These are phyloP conservation scores for Ceratobasidium sp. DNA, from an alignment of 1,284 basidiomycete species.

Conservation along the genomic window DNA sequence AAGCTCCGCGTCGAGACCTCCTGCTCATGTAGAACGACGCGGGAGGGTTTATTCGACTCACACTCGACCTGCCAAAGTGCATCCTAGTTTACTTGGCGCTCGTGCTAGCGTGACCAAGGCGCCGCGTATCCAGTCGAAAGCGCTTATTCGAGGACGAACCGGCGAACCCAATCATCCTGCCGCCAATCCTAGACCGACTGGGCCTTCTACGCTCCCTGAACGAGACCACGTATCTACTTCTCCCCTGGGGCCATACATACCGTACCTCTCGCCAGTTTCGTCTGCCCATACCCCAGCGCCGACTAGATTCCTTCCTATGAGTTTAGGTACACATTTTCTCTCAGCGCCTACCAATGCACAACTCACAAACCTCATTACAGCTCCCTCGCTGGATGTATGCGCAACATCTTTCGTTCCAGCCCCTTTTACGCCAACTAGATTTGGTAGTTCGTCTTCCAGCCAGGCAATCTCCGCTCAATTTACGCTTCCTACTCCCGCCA, in stretches of 20 bases:
- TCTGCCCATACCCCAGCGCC: not conserved
- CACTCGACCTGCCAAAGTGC: no score
- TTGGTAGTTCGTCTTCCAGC: not conserved
- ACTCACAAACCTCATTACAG: no score
- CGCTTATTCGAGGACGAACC: not conserved
- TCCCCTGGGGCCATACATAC: not conserved
- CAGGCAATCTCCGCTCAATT: not conserved
- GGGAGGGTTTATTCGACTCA: not conserved
- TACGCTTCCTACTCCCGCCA: constrained; percentile 6
- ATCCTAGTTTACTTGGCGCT: not conserved
- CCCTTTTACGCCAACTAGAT: not conserved
- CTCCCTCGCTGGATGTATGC: constrained; percentile 5
- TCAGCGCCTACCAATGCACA: no score
- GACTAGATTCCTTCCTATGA: no score
- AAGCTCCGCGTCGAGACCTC: not conserved
- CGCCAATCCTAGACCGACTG: not conserved
- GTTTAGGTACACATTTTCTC: no score
- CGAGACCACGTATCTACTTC: not conserved
- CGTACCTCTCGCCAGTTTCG: not conserved
- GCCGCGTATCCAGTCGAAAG: not conserved
- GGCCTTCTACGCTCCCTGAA: not conserved
- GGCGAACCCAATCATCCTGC: not conserved
- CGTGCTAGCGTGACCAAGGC: not conserved
- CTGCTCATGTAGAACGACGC: not conserved
- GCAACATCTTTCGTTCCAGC: not conserved